Conservation (phyloP, 306 rosid genomes). For the Rubus idaeus region DNA sequence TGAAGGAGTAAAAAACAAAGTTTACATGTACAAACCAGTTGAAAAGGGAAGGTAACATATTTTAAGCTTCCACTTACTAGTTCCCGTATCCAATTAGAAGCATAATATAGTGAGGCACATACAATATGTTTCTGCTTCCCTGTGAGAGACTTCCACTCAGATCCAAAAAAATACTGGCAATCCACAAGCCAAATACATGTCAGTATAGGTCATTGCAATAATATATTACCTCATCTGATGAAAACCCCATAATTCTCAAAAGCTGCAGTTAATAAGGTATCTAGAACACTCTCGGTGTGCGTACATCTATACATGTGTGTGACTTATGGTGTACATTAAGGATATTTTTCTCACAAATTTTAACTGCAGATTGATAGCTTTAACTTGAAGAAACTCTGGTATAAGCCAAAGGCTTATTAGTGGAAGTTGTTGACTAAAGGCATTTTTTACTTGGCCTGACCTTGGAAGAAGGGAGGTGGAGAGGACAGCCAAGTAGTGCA, state of each 20-base stretch:
- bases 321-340: background rate
- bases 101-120: constrained; percentile 37
- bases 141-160: constrained; percentile 37
- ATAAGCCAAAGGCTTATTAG: background rate
- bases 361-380: background rate
- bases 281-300: background rate
- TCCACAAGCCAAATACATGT: constrained; percentile 15
- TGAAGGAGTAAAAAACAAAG: constrained; percentile 4
- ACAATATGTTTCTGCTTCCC: constrained; percentile 38
- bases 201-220: constrained; percentile 6
- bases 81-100: constrained; percentile 46
- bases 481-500: constrained; percentile 44
- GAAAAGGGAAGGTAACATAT: constrained; percentile 1
- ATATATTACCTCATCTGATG: background rate
- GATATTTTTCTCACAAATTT: background rate
- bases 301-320: background rate
- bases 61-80: constrained; percentile 25
- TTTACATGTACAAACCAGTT: constrained; percentile 1
- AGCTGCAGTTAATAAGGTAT: background rate
- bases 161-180: constrained; percentile 36
- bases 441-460: constrained; percentile 11
- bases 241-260: background rate
- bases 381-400: background rate
- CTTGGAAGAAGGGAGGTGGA: constrained; percentile 44
- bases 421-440: background rate